phyloP scores from a whole-genome alignment of 2,329 filamentous ascomycete species.

The Harringtonia aguacate region DNA sequence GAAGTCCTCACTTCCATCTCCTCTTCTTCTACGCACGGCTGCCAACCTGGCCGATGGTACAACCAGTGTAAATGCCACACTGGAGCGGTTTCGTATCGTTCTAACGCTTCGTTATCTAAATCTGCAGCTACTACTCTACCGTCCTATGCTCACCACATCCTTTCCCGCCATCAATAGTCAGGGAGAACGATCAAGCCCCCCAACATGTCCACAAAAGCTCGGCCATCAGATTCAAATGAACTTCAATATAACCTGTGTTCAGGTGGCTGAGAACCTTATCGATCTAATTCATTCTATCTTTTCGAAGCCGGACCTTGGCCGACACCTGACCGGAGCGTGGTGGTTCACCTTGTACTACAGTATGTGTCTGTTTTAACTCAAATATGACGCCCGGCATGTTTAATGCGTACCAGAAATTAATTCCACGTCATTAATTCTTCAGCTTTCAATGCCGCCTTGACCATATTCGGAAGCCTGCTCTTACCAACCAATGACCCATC shows the following conservation, averaged over 20 bases:
- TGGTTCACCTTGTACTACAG: constrained; percentile 22
- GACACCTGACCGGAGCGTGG: constrained; percentile 18
- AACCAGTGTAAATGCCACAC: constrained; percentile 14
- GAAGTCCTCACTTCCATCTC: constrained; percentile 21
- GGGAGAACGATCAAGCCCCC: constrained; percentile 14
- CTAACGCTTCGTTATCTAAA: constrained; percentile 22
- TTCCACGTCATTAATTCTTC: neutral
- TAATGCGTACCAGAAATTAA: too few species aligned
- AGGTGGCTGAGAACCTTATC: constrained; percentile 14
- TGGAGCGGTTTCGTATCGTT: constrained; percentile 15
- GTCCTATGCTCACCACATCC: constrained; percentile 14
- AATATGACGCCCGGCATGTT: too few species aligned
- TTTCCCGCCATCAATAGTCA: constrained; percentile 7
- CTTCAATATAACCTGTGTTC: neutral
- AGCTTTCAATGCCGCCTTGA: constrained; percentile 14
- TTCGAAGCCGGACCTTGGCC: constrained; percentile 7
- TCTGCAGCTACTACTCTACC: constrained; percentile 19
- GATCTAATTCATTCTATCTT: constrained; percentile 12
- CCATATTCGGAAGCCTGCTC: constrained; percentile 3
- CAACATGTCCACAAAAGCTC: constrained; percentile 4
- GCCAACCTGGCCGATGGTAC: neutral
- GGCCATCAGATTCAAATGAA: neutral
- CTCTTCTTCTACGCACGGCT: constrained; percentile 12
- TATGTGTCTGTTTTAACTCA: constrained; percentile 10
- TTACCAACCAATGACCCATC: neutral